Evolutionary conservation across 148 eudicot genomes (phyloP).

Genomic region (Chenopodium album): DNA sequence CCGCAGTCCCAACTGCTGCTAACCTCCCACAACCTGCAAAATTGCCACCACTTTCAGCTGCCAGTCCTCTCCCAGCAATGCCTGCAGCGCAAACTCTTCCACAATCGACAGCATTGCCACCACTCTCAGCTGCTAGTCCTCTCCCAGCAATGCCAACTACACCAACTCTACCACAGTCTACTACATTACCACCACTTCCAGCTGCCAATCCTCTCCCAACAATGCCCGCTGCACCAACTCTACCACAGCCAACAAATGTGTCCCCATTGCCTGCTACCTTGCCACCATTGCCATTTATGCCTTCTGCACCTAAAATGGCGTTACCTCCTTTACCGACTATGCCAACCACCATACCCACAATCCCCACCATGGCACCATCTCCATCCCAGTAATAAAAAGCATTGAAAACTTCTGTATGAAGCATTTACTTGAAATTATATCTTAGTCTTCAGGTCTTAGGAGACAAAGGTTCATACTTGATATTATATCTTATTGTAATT

Average conservation of each 20-base stretch:
- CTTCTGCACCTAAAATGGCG: not conserved
- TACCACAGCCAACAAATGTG: no score
- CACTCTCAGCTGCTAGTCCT: not conserved
- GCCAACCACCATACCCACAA: not conserved
- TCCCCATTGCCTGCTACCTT: not conserved
- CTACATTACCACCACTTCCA: not conserved
- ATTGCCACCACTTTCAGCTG: not conserved
- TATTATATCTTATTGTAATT: not conserved
- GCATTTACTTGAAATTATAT: not conserved
- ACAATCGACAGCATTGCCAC: not conserved
- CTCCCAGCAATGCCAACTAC: not conserved
- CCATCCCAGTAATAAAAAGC: not conserved
- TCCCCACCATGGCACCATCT: not conserved
- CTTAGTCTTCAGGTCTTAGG: not conserved
- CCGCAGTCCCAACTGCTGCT: not conserved
- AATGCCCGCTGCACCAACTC: no score
- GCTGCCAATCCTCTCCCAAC: not conserved
- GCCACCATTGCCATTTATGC: not conserved
- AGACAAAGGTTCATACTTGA: not conserved
- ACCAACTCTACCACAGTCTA: not conserved
- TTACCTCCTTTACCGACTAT: not conserved
- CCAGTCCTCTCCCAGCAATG: not conserved
- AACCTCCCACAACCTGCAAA: constrained; percentile 6
- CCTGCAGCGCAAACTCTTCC: constrained; percentile 1
- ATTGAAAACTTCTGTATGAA: no score